Evolutionary conservation across 768 basidiomycete genomes (phyloP), one percentile per base, ranked within the genome.

Genomic region (Gyrodon lividus): DNA sequence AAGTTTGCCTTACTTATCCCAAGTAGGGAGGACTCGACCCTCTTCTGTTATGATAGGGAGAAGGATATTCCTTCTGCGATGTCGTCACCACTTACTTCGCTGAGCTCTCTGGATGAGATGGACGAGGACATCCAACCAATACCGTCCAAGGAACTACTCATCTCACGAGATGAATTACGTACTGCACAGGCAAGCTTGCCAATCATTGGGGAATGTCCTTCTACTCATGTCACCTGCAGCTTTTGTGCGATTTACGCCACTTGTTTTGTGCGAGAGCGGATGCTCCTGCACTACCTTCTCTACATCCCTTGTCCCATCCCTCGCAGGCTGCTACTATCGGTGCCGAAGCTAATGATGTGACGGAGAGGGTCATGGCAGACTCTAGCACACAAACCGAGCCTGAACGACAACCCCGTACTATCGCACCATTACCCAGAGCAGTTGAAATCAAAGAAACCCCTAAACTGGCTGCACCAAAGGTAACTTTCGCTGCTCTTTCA

Each of bases 51-150:
- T 51, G 33, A 33, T 35, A 63, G 55, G 46, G 58, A 62, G 49
- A 61, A 47, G 17, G 58, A 66, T 48, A 19, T 52, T 28, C 73
- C 76, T 16, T 87, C 86, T 40, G 75, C 72, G 31, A 64, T 82
- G 65, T 89, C 85, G 12, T 89, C 88, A 1, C 88, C 87, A 2
- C 68, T 89, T 37, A 88, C 87, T 20, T 86, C 86, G 1, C 67
- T 90, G 43, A 88, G 85, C 57, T 89, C 86, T 33, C 65, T 88
- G 51, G 86, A 86, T 48, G 87, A 85, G 46, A 65, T 69, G 13
- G 81, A 84, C 19, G 69, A 65, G 51, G 57, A 59, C 48, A 56
- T 46, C 55, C 64, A 51, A 48, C 60, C 50, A 35, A 60, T 56
- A 28, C 67, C 58, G 6, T 61, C 54, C 3, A 55, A 57, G 51